Evolutionary conservation across 2,329 filamentous ascomycete genomes (phyloP), one percentile per base, ranked within the genome.

Genomic region (Orbilia quercus): DNA sequence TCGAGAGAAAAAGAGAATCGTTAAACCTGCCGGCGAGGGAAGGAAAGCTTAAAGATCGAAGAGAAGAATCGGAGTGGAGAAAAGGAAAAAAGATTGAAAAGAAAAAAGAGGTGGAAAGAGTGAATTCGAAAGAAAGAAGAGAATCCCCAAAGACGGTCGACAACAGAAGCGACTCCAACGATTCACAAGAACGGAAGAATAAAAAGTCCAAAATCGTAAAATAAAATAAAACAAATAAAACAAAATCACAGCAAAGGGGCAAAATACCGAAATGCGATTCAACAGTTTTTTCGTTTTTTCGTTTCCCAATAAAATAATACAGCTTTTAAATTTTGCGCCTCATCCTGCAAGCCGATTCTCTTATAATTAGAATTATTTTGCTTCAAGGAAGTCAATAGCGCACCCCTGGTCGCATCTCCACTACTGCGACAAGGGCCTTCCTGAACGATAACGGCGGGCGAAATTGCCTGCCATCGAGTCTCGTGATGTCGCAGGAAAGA

Each of bases 391-490:
- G n/a, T n/a, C n/a, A n/a, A 55, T n/a, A 55, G 20, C 23, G 34
- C 23, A 23, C 11, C 31, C 6, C 9, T 53, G 51, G 63, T 23
- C 42, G 23, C 16, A 44, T 59, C 63, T 58, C 63, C 53, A 67
- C 63, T 50, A 12, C 45, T 36, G 18, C 53, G 34, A 71, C 66
- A 63, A 45, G 66, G 66, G 59, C 58, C 66, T 71, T 71, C 66
- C 57, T 71, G 50, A 57, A 62, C 66, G 36, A 58, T 71, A 64
- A 70, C 42, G 57, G 36, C 59, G 47, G 40, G 65, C 57, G 65
- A 71, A 71, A 71, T 71, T 71, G 31, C 45, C 14, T 20, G 14
- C 7, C 31, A 5, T 7, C 1, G 14, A 44, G 38, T 20, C 53
- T 57, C 53, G 53, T 57, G 53, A 57, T 57, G 28, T 51, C 38